Evolutionary conservation across 163 green algal species (phyloP).

Genomic region (Coccomyxa subellipsoidea): DNA sequence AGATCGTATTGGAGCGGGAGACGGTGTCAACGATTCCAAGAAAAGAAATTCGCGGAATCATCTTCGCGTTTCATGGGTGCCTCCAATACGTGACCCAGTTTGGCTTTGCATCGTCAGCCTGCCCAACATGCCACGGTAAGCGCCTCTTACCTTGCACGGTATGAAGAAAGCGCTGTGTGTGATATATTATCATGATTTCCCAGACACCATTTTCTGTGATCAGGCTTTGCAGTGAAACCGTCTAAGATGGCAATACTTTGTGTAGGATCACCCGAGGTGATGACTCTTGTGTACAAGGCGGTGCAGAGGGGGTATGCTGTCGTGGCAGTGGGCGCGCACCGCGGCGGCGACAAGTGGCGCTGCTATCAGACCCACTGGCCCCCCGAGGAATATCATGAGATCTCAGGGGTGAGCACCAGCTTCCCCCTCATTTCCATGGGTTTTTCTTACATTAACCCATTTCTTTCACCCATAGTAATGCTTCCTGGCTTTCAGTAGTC

Average conservation of each 20-base stretch:
- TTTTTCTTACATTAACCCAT: too few relatives aligned
- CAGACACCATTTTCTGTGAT: too few relatives aligned
- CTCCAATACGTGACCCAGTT: constrained; percentile 11
- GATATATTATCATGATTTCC: too few relatives aligned
- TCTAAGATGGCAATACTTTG: too few relatives aligned
- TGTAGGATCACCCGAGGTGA: constrained; percentile 8
- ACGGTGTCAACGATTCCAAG: not conserved
- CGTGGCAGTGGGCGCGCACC: constrained; percentile 4
- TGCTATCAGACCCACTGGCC: constrained; percentile 14
- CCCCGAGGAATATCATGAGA: not conserved
- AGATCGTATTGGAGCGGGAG: constrained; percentile 7
- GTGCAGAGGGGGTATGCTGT: constrained; percentile 13
- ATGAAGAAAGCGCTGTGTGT: too few relatives aligned
- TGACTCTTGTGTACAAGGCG: constrained; percentile 8
- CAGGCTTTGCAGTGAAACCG: too few relatives aligned
- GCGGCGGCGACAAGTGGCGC: constrained; percentile 8
- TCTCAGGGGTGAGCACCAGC: not conserved
- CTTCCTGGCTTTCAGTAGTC: too few relatives aligned
- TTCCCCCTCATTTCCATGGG: too few relatives aligned
- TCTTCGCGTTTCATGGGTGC: constrained; percentile 17
- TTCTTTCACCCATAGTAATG: too few relatives aligned
- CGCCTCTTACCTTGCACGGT: not conserved
- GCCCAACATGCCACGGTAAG: constrained; percentile 14
- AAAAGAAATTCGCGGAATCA: not conserved
- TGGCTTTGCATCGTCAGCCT: not conserved